phyloP scores from a whole-genome alignment of 192 early-diverging fungal species.

The Geranomyces michiganensis region DNA sequence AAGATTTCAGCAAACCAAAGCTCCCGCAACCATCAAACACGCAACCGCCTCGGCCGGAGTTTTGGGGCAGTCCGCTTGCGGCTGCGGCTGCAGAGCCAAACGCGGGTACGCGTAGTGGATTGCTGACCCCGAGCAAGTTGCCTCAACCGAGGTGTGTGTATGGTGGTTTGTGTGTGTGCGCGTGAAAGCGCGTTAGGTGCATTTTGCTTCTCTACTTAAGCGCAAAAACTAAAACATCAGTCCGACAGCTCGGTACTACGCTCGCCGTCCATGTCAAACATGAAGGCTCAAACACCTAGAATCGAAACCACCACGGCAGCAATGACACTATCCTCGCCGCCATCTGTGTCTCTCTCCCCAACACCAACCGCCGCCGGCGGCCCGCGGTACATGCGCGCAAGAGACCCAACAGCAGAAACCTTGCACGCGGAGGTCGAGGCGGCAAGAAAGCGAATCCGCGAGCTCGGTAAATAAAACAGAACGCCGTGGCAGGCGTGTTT shows the following conservation, averaged over 20 bases:
- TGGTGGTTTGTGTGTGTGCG: background rate
- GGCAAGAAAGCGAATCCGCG: background rate
- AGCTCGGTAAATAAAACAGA: background rate
- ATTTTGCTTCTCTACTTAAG: no score
- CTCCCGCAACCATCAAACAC: background rate
- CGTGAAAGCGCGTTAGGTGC: no score
- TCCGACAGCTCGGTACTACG: background rate
- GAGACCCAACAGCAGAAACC: background rate
- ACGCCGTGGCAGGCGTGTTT: background rate
- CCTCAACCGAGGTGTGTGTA: background rate
- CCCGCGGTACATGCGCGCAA: no score
- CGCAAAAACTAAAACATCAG: background rate
- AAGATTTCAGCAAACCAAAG: conserved; percentile 25
- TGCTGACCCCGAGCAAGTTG: background rate
- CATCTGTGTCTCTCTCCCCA: no score
- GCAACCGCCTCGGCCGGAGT: background rate
- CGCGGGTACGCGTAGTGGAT: background rate
- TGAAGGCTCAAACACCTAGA: background rate
- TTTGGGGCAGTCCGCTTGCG: background rate
- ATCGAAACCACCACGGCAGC: no score
- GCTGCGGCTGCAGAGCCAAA: background rate
- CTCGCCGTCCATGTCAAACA: background rate
- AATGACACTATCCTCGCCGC: no score
- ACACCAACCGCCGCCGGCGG: no score
- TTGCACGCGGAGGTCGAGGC: background rate